Evolutionary conservation across 768 basidiomycete species (phyloP).

Genomic region (Boletus rubroflammeus): DNA sequence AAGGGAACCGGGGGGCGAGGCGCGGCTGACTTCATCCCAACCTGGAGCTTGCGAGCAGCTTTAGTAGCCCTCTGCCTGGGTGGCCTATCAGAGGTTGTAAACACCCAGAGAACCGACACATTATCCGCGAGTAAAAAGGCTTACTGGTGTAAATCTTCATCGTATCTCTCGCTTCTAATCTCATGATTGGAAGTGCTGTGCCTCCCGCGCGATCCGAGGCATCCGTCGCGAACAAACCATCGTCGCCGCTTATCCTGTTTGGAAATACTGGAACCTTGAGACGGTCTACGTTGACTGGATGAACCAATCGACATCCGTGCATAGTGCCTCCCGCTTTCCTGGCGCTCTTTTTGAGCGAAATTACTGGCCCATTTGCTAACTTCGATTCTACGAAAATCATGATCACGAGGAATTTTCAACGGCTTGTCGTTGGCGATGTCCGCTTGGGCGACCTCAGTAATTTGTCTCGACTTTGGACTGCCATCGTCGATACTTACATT

Average conservation of each 20-base stretch:
- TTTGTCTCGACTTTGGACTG: neutral
- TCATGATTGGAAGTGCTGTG: neutral
- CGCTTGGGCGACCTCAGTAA: conserved; percentile 11
- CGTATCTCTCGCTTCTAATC: neutral
- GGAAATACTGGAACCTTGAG: neutral
- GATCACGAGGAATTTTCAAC: conserved; percentile 1
- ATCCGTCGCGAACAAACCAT: conserved; percentile 14
- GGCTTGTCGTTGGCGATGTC: conserved; percentile 1
- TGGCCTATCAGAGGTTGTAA: conserved; percentile 11
- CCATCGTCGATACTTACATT: conserved; percentile 9
- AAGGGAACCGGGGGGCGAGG: neutral
- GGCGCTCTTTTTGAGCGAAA: conserved; percentile 2
- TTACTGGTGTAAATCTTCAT: conserved; percentile 10
- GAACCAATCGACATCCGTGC: conserved; percentile 22
- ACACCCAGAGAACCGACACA: neutral
- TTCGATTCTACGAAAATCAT: neutral
- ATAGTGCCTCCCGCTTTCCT: conserved; percentile 1
- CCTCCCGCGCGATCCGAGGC: conserved; percentile 2
- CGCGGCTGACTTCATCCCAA: conserved; percentile 12
- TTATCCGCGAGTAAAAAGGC: neutral
- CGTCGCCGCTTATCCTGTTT: conserved; percentile 6
- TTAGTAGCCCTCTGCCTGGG: conserved; percentile 8
- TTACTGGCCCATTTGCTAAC: conserved; percentile 5
- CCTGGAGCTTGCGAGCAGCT: conserved; percentile 13
- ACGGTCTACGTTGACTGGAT: neutral